These are phyloP conservation scores for Leishmania martiniquensis DNA, from an alignment of 208 protist genomes.

Conservation along the genomic window DNA sequence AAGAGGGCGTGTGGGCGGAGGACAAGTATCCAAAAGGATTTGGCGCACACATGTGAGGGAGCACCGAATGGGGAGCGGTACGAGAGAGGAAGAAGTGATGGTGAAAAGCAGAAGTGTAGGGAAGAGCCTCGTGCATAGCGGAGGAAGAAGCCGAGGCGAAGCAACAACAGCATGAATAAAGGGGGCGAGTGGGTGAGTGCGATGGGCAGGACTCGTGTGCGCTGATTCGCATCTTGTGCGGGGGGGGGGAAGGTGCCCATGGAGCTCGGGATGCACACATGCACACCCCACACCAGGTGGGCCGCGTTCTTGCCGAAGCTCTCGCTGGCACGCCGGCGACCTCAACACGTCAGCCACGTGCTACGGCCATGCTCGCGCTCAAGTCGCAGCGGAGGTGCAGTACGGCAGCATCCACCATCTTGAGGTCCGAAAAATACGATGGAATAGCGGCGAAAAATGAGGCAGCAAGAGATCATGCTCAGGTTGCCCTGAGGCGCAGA, in stretches of 20 bases:
- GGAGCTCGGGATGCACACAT: background rate
- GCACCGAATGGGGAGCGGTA: background rate
- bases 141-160: background rate
- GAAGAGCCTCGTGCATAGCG: background rate
- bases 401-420: constrained; percentile 22
- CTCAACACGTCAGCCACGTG: constrained; percentile 37
- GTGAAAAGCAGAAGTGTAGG: background rate
- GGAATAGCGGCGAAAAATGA: constrained; percentile 29
- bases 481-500: constrained; percentile 13
- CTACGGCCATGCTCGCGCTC: constrained; percentile 18
- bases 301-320: constrained; percentile 36
- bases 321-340: too few species aligned
- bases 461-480: constrained; percentile 41
- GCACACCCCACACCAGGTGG: background rate
- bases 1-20: background rate
- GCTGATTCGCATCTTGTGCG: background rate
- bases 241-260: background rate
- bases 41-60: background rate
- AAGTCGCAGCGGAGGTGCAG: constrained; percentile 28
- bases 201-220: background rate
- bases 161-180: constrained; percentile 8
- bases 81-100: background rate
- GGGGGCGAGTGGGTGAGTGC: background rate
- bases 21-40: background rate
- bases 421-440: constrained; percentile 29